Evolutionary conservation across 306 rosid species (phyloP).

Genomic region (Pterocarpus santalinus): DNA sequence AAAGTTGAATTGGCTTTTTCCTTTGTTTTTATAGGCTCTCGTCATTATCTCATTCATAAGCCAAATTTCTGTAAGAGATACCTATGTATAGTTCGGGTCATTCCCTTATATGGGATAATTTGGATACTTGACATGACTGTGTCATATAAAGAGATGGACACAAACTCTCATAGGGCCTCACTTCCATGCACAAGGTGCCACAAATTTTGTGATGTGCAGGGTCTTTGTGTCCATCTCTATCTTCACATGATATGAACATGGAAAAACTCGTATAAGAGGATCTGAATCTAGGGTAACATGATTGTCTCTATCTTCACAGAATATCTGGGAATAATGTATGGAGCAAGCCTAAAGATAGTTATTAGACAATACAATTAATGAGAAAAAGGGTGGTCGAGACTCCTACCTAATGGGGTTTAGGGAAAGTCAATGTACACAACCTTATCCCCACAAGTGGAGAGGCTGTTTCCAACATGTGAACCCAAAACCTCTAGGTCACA

Average conservation of each 20-base stretch:
- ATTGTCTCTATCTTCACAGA: background rate
- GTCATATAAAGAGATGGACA: background rate
- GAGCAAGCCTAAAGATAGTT: background rate
- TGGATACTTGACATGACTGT: background rate
- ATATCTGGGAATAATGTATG: conserved; percentile 5
- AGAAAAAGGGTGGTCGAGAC: too few relatives aligned
- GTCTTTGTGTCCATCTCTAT: background rate
- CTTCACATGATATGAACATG: conserved; percentile 19
- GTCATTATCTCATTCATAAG: background rate
- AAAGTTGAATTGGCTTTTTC: background rate
- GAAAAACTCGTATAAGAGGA: background rate
- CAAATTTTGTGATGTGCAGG: background rate
- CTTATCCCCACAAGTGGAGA: too few relatives aligned
- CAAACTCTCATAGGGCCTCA: background rate
- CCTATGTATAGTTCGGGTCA: background rate
- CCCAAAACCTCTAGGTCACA: too few relatives aligned
- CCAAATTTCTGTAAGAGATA: background rate
- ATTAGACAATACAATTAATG: too few relatives aligned
- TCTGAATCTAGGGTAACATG: background rate
- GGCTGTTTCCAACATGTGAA: too few relatives aligned
- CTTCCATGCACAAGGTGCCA: background rate
- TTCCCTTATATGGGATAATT: conserved; percentile 2
- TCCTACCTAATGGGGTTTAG: too few relatives aligned
- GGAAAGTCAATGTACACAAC: too few relatives aligned
- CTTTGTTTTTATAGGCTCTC: background rate